phyloP scores from a whole-genome alignment of 352 stramenopile species.

The Phytophthora podocarpi region DNA sequence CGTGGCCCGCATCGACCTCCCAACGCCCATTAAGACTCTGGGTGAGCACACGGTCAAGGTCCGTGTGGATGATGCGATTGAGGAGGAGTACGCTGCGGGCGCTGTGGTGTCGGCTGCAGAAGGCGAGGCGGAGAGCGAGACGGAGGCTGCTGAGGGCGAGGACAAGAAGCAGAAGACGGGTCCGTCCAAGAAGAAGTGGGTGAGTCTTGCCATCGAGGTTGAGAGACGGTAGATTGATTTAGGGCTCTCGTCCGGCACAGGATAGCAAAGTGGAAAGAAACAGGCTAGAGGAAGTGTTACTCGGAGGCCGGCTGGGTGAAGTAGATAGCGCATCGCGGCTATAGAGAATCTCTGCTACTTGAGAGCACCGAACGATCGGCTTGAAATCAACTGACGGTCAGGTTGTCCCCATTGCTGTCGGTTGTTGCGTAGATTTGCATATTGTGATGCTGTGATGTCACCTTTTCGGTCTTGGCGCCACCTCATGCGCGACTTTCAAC shows the following conservation, averaged over 20 bases:
- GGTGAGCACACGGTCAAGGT: slow-evolving; percentile 84
- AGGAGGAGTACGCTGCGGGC: slow-evolving; percentile 63
- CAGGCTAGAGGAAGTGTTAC: slow-evolving; percentile 1
- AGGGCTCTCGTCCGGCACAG: slow-evolving; percentile 5
- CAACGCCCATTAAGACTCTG: slow-evolving; percentile 79
- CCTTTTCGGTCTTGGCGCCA: slow-evolving; percentile 17
- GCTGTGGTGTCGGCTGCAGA: slow-evolving; percentile 28
- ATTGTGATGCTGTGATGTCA: background rate
- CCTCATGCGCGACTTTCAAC: background rate
- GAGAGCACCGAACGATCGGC: background rate
- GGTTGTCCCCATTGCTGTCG: slow-evolving; percentile 4
- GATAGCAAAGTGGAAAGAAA: slow-evolving; percentile 9
- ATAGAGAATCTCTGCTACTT: slow-evolving; percentile 22
- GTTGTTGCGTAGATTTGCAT: background rate
- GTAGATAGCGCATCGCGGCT: background rate
- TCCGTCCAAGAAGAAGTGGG: slow-evolving; percentile 79
- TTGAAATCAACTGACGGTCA: slow-evolving; percentile 18
- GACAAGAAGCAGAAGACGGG: slow-evolving; percentile 46
- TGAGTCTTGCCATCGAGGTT: slow-evolving; percentile 64
- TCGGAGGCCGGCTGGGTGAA: background rate
- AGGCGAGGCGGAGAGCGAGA: slow-evolving; percentile 13
- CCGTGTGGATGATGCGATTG: slow-evolving; percentile 79
- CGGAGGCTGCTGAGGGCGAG: slow-evolving; percentile 30
- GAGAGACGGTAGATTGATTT: slow-evolving; percentile 64
- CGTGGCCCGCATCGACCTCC: slow-evolving; percentile 75